A percentile compares a stretch with the other conserved stretches of the same genome.
Evolutionary conservation across 2,329 filamentous ascomycete genomes (phyloP).

Genomic region (Fusarium tjaetaba): DNA sequence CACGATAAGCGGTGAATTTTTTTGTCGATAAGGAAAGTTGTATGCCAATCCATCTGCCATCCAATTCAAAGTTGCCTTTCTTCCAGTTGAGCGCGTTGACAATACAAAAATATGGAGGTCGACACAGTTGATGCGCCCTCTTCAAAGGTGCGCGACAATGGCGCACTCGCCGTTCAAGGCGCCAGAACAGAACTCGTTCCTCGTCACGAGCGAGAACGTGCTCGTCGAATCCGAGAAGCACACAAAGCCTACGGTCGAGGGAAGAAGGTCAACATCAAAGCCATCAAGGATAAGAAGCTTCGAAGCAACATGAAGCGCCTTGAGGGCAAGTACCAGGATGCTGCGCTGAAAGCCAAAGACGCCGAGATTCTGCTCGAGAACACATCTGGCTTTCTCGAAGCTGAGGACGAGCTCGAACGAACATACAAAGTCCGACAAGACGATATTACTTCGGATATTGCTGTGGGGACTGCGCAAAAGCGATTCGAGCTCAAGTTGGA

Average conservation of each 20-base stretch:
- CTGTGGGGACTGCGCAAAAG: conserved; percentile 88
- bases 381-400: conserved; percentile 83
- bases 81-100: conserved; percentile 27
- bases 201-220: conserved; percentile 61
- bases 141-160: conserved; percentile 58
- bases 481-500: conserved; percentile 89
- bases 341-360: conserved; percentile 87
- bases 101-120: conserved; percentile 50
- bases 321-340: conserved; percentile 84
- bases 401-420: conserved; percentile 86
- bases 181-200: conserved; percentile 62
- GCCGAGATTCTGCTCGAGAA: conserved; percentile 95
- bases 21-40: conserved; percentile 47
- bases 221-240: conserved; percentile 67
- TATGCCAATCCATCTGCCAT: conserved; percentile 32
- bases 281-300: conserved; percentile 89
- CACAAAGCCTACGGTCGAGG: conserved; percentile 87
- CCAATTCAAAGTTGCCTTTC: conserved; percentile 15
- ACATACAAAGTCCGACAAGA: conserved; percentile 94
- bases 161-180: conserved; percentile 61
- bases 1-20: conserved; percentile 40
- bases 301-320: conserved; percentile 80
- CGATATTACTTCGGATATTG: conserved; percentile 79
- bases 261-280: conserved; percentile 74
- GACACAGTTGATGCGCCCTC: conserved; percentile 49